Evolutionary conservation across 75 land plant genomes (phyloP).

Genomic region (Chamaecyparis obtusa): DNA sequence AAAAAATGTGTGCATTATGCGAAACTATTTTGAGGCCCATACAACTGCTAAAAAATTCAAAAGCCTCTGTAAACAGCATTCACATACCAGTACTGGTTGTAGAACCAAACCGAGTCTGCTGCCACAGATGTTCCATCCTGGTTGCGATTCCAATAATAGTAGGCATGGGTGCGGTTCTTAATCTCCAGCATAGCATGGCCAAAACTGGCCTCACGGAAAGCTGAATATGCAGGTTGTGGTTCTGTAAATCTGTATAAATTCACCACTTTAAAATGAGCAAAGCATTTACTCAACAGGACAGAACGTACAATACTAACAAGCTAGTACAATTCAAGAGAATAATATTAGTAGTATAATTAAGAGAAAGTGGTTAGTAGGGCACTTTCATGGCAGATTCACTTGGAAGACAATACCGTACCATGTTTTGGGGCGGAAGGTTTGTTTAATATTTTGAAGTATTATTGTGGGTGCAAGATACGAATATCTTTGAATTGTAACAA

Average conservation of each 20-base stretch:
- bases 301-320: neutral
- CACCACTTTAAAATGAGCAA: neutral
- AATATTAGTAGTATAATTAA: neutral
- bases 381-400: no score
- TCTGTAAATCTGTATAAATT: slow-evolving; percentile 43
- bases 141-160: slow-evolving; percentile 73
- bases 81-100: slow-evolving; percentile 66
- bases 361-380: neutral
- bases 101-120: slow-evolving; percentile 49
- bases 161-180: slow-evolving; percentile 80
- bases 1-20: neutral
- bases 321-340: neutral
- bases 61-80: neutral
- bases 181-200: slow-evolving; percentile 80
- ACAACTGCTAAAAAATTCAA: neutral
- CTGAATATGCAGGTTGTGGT: slow-evolving; percentile 83
- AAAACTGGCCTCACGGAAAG: slow-evolving; percentile 83
- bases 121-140: slow-evolving; percentile 57
- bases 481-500: no score
- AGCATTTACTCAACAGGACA: neutral
- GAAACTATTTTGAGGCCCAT: neutral
- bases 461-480: no score
- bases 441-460: no score
- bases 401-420: no score
- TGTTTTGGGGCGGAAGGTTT: no score